Conservation (phyloP, 2,329 filamentous ascomycete species). For the Epichloe gansuensis region DNA sequence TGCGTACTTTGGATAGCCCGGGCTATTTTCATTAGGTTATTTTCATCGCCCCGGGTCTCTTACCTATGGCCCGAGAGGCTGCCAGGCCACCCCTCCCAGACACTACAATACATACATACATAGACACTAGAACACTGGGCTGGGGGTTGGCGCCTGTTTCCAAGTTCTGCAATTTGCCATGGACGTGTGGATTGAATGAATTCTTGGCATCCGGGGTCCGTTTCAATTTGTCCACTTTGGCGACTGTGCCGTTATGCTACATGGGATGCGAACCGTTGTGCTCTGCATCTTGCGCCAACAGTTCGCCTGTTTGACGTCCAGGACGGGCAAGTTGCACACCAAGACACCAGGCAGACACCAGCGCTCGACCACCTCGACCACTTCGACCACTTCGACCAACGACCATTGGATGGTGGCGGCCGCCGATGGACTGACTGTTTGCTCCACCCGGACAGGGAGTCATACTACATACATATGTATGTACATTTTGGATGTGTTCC, state of each 20-base stretch:
- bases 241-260: background rate
- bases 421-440: background rate
- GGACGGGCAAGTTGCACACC: no score
- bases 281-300: conserved; percentile 2
- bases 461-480: background rate
- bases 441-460: background rate
- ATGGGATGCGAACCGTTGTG: background rate
- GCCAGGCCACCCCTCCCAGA: background rate
- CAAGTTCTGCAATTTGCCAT: background rate
- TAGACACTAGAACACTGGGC: background rate
- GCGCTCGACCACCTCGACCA: background rate
- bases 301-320: background rate
- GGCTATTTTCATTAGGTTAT: background rate
- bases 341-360: no score
- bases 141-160: conserved; percentile 7
- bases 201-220: background rate
- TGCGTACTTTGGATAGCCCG: no score
- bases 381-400: background rate
- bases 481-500: no score
- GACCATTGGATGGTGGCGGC: background rate
- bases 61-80: background rate
- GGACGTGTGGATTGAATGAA: background rate
- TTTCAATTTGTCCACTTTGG: background rate
- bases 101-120: no score
- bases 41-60: conserved; percentile 2